Conservation (phyloP, 257 asterid genomes). For the Forsythia suspensa region DNA sequence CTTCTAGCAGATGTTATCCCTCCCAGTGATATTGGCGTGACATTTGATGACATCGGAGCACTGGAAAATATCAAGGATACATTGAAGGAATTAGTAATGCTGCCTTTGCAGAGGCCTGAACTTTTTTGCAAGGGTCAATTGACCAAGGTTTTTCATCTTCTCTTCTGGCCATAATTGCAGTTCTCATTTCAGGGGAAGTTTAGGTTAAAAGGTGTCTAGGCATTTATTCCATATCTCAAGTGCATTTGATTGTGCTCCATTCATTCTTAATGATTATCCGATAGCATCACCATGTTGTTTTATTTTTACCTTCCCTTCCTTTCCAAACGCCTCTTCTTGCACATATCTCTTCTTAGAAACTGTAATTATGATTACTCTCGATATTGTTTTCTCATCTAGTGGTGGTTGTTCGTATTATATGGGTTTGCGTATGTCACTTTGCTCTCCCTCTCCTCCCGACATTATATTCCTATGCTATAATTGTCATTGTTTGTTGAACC, state of each 20-base stretch:
- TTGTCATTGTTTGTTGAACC: background rate
- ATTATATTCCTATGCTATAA: background rate
- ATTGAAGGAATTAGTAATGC: slow-evolving; percentile 89
- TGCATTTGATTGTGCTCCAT: background rate
- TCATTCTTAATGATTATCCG: background rate
- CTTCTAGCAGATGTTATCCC: slow-evolving; percentile 82
- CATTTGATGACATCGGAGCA: slow-evolving; percentile 95
- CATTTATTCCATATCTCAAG: background rate
- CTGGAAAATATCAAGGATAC: slow-evolving; percentile 88
- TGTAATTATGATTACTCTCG: background rate
- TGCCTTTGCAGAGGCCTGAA: slow-evolving; percentile 88
- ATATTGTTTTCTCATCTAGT: slow-evolving; percentile 5
- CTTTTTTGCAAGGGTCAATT: slow-evolving; percentile 89
- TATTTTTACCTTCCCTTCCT: background rate
- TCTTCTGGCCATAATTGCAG: slow-evolving; percentile 6
- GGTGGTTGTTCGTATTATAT: background rate
- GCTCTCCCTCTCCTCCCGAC: background rate
- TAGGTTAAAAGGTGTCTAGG: background rate
- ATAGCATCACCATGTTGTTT: background rate
- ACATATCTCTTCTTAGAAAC: background rate
- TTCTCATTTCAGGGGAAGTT: slow-evolving; percentile 7
- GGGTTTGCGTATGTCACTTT: background rate
- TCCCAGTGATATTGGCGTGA: slow-evolving; percentile 80
- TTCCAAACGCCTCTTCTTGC: background rate
- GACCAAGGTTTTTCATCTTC: slow-evolving; percentile 52